Conservation (phyloP, 129 eudicot genomes). For the Sambucus nigra region DNA sequence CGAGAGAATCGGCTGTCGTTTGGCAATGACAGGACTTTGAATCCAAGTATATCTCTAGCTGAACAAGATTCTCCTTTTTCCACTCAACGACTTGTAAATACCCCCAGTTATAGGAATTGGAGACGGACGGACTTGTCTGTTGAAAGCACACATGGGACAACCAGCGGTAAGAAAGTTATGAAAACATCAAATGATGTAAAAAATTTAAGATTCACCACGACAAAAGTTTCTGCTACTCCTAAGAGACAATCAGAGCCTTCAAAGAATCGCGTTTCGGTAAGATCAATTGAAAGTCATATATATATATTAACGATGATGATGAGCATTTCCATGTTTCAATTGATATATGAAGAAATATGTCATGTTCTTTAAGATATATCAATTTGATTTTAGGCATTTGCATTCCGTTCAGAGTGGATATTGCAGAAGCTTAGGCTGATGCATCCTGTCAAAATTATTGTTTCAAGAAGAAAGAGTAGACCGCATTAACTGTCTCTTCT, state of each 20-base stretch:
- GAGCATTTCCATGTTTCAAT: not conserved
- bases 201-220: slow-evolving; percentile 35
- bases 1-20: slow-evolving; percentile 45
- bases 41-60: slow-evolving; percentile 78
- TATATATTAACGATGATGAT: not conserved
- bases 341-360: not conserved
- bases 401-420: slow-evolving; percentile 7
- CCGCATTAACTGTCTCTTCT: not conserved
- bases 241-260: slow-evolving; percentile 40
- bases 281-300: slow-evolving; percentile 13
- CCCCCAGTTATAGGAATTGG: slow-evolving; percentile 30
- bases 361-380: too few relatives aligned
- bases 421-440: not conserved
- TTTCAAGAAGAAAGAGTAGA: not conserved
- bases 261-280: slow-evolving; percentile 55
- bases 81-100: slow-evolving; percentile 25
- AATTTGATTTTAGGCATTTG: not conserved
- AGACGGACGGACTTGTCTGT: slow-evolving; percentile 32
- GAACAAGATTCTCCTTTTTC: slow-evolving; percentile 50
- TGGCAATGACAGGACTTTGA: slow-evolving; percentile 68
- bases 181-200: slow-evolving; percentile 29
- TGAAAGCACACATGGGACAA: slow-evolving; percentile 38
- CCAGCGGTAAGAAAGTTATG: slow-evolving; percentile 30
- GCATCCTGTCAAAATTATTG: not conserved
- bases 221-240: slow-evolving; percentile 35